Conservation (phyloP, 257 asterid genomes). For the Penstemon barbatus region DNA sequence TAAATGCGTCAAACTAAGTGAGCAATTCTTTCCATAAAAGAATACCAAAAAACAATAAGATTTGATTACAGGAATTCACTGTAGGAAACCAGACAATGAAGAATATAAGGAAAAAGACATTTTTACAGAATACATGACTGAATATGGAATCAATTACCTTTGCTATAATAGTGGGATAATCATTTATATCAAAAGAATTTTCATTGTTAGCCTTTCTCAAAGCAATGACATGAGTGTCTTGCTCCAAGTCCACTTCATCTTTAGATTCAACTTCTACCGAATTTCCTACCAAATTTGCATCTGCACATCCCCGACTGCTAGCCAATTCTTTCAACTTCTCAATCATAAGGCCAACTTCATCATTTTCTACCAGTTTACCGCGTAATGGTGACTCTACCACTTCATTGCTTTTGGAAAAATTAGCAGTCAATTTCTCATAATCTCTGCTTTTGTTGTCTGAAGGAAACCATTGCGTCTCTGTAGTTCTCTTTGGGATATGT, state of each 20-base stretch:
- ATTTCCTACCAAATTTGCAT: conserved; percentile 31
- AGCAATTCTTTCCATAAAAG: no score
- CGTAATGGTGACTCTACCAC: conserved; percentile 26
- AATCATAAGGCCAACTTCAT: conserved; percentile 48
- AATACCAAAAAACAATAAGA: no score
- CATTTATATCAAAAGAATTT: conserved; percentile 37
- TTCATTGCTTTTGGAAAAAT: conserved; percentile 34
- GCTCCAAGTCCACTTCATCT: conserved; percentile 35
- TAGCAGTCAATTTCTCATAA: conserved; percentile 31
- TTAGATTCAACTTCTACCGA: conserved; percentile 34
- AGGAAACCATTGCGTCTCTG: conserved; percentile 23
- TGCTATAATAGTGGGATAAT: conserved; percentile 41
- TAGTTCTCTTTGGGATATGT: conserved; percentile 29
- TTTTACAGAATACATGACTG: no score
- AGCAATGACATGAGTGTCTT: conserved; percentile 34
- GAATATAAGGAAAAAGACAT: no score
- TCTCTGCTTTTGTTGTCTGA: conserved; percentile 26
- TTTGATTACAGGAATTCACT: no score
- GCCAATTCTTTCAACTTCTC: conserved; percentile 61
- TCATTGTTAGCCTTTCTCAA: conserved; percentile 34
- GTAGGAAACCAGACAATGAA: no score
- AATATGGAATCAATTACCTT: conserved; percentile 43
- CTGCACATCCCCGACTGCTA: conserved; percentile 22
- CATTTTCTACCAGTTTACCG: conserved; percentile 32
- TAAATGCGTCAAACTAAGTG: conserved; percentile 7